A percentile compares a stretch with the other conserved stretches of the same genome.
These are phyloP conservation scores for Erodium texanum DNA, from an alignment of 441 rosid genomes.

Conservation along the genomic window DNA sequence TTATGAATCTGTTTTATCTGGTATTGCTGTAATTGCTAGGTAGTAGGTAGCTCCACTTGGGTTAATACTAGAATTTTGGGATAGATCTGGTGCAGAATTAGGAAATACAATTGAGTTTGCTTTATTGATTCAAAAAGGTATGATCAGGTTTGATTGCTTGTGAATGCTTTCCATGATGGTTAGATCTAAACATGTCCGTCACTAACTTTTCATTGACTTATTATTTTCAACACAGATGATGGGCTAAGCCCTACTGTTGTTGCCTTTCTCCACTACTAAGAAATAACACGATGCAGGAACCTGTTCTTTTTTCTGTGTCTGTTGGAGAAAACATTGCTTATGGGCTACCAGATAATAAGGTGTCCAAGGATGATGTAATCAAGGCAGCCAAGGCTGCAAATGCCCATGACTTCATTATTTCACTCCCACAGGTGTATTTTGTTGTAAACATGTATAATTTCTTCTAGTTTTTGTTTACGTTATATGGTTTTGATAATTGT, in stretches of 20 bases:
- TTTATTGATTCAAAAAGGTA: not conserved
- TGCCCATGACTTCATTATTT: slow-evolving; percentile 88
- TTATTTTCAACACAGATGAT: too few species aligned
- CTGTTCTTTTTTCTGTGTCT: slow-evolving; percentile 78
- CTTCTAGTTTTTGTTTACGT: slow-evolving; percentile 5
- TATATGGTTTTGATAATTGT: slow-evolving; percentile 16
- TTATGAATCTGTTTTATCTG: too few species aligned
- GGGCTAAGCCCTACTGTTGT: too few species aligned
- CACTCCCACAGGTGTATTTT: slow-evolving; percentile 66
- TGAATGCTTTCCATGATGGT: not conserved
- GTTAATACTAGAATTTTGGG: not conserved
- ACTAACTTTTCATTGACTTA: not conserved
- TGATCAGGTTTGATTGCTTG: not conserved
- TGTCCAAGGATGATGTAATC: slow-evolving; percentile 76
- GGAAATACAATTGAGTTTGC: not conserved
- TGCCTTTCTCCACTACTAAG: too few species aligned
- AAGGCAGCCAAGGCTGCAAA: slow-evolving; percentile 94
- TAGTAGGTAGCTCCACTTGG: not conserved
- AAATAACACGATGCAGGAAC: slow-evolving; percentile 44
- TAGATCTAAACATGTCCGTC: not conserved
- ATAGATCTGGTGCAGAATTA: not conserved
- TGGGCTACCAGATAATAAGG: slow-evolving; percentile 84
- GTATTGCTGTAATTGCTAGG: too few species aligned
- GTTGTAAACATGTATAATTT: too few species aligned
- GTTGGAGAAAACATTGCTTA: slow-evolving; percentile 94